phyloP scores from a whole-genome alignment of 192 early-diverging fungal genomes.

The Piromyces finnis region DNA sequence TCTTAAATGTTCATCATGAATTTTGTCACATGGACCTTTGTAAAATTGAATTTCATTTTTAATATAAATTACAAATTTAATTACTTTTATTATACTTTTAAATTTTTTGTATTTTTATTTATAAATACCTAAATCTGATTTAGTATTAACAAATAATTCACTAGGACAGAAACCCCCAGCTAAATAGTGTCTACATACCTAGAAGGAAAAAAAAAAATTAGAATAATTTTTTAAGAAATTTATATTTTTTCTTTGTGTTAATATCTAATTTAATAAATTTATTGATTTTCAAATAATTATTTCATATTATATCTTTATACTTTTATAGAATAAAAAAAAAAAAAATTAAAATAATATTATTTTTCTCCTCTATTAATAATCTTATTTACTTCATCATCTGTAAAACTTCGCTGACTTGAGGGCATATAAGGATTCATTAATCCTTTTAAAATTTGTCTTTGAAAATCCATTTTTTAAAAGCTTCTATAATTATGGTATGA shows the following conservation, averaged over 20 bases:
- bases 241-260: too few relatives aligned
- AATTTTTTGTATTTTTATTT: too few relatives aligned
- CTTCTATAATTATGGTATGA: too few relatives aligned
- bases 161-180: constrained; percentile 62
- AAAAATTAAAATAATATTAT: neutral
- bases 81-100: too few relatives aligned
- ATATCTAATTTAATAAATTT: too few relatives aligned
- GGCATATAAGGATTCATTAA: neutral
- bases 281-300: too few relatives aligned
- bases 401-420: neutral
- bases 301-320: too few relatives aligned
- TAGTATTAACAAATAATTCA: constrained; percentile 72
- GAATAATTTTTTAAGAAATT: too few relatives aligned
- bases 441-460: neutral
- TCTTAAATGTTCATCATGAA: constrained; percentile 67
- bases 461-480: neutral
- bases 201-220: too few relatives aligned
- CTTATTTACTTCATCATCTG: neutral
- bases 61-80: too few relatives aligned
- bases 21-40: constrained; percentile 42
- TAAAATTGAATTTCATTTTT: too few relatives aligned
- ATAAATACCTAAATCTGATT: constrained; percentile 52
- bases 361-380: too few relatives aligned
- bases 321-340: neutral
- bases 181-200: constrained; percentile 61